These are phyloP conservation scores for Acorus gramineus DNA, from an alignment of 106 monocot species.

Conservation along the genomic window DNA sequence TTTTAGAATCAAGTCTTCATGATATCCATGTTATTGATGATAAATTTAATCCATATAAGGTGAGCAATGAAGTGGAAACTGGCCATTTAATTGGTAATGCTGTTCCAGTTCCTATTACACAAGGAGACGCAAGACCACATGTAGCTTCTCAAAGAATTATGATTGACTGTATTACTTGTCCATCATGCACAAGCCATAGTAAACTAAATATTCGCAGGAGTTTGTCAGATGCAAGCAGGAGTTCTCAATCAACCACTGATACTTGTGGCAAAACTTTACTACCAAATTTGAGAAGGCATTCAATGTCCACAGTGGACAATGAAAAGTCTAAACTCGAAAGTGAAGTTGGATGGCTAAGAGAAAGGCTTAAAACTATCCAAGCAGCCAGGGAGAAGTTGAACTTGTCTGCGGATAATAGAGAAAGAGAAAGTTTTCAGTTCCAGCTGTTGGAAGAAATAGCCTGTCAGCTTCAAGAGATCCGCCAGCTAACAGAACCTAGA, in stretches of 20 bases:
- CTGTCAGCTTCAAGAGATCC: slow-evolving; percentile 44
- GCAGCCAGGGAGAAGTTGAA: slow-evolving; percentile 56
- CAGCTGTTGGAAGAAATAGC: slow-evolving; percentile 60
- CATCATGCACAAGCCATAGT: slow-evolving; percentile 6
- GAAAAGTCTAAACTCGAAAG: slow-evolving; percentile 49
- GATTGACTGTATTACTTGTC: slow-evolving; percentile 2
- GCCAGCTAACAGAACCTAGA: slow-evolving; percentile 22
- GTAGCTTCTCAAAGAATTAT: slow-evolving; percentile 3
- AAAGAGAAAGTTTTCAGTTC: slow-evolving; percentile 39
- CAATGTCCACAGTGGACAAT: slow-evolving; percentile 35
- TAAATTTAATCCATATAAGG: slow-evolving; percentile 1
- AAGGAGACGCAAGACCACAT: background rate
- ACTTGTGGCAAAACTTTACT: slow-evolving; percentile 8
- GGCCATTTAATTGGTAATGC: slow-evolving; percentile 5
- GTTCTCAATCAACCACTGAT: slow-evolving; percentile 1
- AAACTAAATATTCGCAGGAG: slow-evolving; percentile 29
- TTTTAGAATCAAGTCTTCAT: slow-evolving; percentile 21
- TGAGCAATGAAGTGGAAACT: slow-evolving; percentile 9
- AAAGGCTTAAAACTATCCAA: slow-evolving; percentile 56
- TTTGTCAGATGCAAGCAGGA: slow-evolving; percentile 20
- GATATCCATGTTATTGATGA: slow-evolving; percentile 71
- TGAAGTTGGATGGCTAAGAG: slow-evolving; percentile 61
- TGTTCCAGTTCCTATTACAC: no score
- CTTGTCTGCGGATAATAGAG: slow-evolving; percentile 25
- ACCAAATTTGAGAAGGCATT: slow-evolving; percentile 27